Percentiles rank a stretch among this genome's conserved stretches.
Evolutionary conservation across 495 filamentous ascomycete genomes (phyloP).

Genomic region (Pyronema omphalodes): DNA sequence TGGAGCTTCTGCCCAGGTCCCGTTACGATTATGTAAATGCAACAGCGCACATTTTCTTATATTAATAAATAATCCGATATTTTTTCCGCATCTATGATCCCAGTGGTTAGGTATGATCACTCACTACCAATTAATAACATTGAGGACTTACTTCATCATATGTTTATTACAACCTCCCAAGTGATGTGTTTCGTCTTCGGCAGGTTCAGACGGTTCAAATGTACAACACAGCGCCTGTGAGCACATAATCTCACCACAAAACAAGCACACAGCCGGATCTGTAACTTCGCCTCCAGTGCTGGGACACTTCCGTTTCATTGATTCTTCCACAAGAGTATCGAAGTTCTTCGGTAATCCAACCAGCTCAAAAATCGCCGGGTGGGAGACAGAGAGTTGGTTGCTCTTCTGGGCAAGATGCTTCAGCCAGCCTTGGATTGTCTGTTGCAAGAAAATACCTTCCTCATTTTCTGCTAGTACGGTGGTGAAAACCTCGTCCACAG

Average conservation of each 20-base stretch:
- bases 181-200: slow-evolving; percentile 8
- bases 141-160: slow-evolving; percentile 49
- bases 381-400: slow-evolving; percentile 33
- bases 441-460: slow-evolving; percentile 25
- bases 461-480: slow-evolving; percentile 10
- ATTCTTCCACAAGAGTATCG: slow-evolving; percentile 83
- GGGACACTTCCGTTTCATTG: slow-evolving; percentile 63
- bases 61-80: slow-evolving; percentile 83
- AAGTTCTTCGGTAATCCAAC: slow-evolving; percentile 81
- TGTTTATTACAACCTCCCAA: slow-evolving; percentile 82
- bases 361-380: slow-evolving; percentile 85
- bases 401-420: slow-evolving; percentile 26
- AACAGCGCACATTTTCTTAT: slow-evolving; percentile 85
- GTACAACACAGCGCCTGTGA: slow-evolving; percentile 77
- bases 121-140: not conserved
- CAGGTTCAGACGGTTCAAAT: no score
- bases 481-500: slow-evolving; percentile 55
- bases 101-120: slow-evolving; percentile 6
- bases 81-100: slow-evolving; percentile 54
- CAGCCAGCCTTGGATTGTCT: slow-evolving; percentile 64
- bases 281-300: slow-evolving; percentile 66
- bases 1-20: slow-evolving; percentile 69
- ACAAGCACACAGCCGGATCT: slow-evolving; percentile 80
- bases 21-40: slow-evolving; percentile 63
- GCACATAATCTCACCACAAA: slow-evolving; percentile 92